These are phyloP conservation scores for Rachicladosporium sp. DNA, from an alignment of 2,329 filamentous ascomycete genomes.

Conservation along the genomic window DNA sequence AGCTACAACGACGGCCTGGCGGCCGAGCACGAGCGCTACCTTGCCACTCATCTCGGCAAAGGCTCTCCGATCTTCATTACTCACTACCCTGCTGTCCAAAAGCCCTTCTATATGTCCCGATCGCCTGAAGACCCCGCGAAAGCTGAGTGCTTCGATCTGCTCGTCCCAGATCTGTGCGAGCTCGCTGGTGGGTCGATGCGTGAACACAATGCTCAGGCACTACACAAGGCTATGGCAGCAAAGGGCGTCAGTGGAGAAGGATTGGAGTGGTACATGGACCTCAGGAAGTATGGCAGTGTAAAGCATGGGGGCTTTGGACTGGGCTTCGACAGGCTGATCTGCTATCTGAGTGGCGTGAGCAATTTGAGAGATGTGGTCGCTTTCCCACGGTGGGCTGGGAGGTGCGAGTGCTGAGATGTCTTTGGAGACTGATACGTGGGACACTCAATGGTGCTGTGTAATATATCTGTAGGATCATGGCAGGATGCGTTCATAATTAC, in stretches of 20 bases:
- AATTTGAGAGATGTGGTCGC: slow-evolving; percentile 77
- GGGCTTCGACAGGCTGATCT: slow-evolving; percentile 76
- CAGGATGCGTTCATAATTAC: no score
- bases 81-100: slow-evolving; percentile 76
- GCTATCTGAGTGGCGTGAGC: slow-evolving; percentile 68
- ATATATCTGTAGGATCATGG: not conserved
- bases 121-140: slow-evolving; percentile 22
- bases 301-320: slow-evolving; percentile 86
- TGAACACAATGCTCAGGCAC: slow-evolving; percentile 59
- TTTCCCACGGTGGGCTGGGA: slow-evolving; percentile 61
- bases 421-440: not conserved
- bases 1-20: slow-evolving; percentile 64
- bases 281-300: slow-evolving; percentile 80
- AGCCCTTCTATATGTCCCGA: slow-evolving; percentile 85
- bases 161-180: slow-evolving; percentile 84
- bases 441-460: not conserved
- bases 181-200: slow-evolving; percentile 81
- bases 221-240: slow-evolving; percentile 58
- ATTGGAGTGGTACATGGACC: slow-evolving; percentile 80
- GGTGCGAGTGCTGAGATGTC: slow-evolving; percentile 23
- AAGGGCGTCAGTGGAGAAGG: slow-evolving; percentile 42
- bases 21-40: slow-evolving; percentile 83
- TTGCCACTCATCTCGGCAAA: slow-evolving; percentile 56
- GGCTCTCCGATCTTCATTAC: slow-evolving; percentile 75
- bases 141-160: slow-evolving; percentile 71